Conservation (phyloP, 306 rosid species). For the Inga leiocalycina region DNA sequence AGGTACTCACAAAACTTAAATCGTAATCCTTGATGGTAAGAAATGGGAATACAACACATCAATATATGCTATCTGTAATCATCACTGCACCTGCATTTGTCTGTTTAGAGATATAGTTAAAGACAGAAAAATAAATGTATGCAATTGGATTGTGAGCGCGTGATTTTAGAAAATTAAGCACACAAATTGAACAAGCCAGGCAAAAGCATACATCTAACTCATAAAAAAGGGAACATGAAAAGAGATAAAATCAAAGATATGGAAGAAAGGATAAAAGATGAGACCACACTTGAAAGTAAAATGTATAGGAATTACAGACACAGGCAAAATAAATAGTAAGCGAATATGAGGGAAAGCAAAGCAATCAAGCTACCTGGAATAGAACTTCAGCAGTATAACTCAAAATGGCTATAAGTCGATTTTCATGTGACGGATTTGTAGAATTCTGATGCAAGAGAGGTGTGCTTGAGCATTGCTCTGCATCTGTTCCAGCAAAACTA, state of each 20-base stretch:
- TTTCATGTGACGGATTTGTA: conserved; percentile 30
- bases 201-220: conserved; percentile 20
- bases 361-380: conserved; percentile 56
- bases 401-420: conserved; percentile 37
- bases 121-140: conserved; percentile 22
- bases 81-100: conserved; percentile 74
- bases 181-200: not conserved
- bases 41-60: conserved; percentile 70
- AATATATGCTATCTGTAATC: conserved; percentile 66
- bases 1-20: conserved; percentile 56
- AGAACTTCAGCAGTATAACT: conserved; percentile 46
- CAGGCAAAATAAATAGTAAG: not conserved
- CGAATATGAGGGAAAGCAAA: conserved; percentile 18
- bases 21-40: conserved; percentile 61
- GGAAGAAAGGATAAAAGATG: not conserved
- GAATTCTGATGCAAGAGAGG: conserved; percentile 51
- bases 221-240: not conserved
- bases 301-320: not conserved
- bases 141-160: not conserved
- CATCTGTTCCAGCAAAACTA: conserved; percentile 42
- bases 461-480: conserved; percentile 57
- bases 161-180: conserved; percentile 14
- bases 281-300: conserved; percentile 10
- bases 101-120: conserved; percentile 42
- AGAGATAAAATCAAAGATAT: conserved; percentile 3